A percentile compares a stretch with the other conserved stretches of the same genome.
Evolutionary conservation across 768 basidiomycete species (phyloP).

Genomic region (Trametes maxima): DNA sequence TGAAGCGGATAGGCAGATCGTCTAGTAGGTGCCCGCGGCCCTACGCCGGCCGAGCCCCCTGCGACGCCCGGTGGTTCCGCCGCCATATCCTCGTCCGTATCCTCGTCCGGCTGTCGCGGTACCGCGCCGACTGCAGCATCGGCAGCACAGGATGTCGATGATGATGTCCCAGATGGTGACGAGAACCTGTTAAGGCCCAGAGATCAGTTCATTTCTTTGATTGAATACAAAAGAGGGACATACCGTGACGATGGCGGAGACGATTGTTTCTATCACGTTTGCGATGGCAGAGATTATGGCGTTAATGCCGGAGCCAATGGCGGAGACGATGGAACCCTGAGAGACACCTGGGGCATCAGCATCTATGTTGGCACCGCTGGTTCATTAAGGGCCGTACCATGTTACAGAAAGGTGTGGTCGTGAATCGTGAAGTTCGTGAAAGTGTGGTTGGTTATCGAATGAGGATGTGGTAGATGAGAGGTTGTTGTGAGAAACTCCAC

Average conservation of each 20-base stretch:
- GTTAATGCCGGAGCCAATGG: slow-evolving; percentile 58
- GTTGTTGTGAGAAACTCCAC: no score
- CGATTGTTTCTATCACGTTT: slow-evolving; percentile 53
- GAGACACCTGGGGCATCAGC: no score
- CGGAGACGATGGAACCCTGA: slow-evolving; percentile 61
- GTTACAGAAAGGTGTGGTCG: not conserved
- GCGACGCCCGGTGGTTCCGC: not conserved
- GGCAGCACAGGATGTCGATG: slow-evolving; percentile 41
- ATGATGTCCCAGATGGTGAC: slow-evolving; percentile 63
- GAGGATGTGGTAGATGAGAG: no score
- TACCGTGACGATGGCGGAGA: slow-evolving; percentile 55
- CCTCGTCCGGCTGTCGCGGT: not conserved
- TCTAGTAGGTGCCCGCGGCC: slow-evolving; percentile 6
- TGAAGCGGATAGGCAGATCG: no score
- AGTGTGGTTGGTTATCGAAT: no score
- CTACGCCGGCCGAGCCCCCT: slow-evolving; percentile 4
- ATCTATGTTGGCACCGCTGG: not conserved
- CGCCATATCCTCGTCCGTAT: not conserved
- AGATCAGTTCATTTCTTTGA: no score
- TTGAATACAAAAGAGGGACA: slow-evolving; percentile 23
- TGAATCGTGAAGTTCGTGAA: not conserved
- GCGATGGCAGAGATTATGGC: slow-evolving; percentile 59
- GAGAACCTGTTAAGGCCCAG: slow-evolving; percentile 44
- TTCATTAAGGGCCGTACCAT: not conserved
- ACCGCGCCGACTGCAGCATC: slow-evolving; percentile 30